These are phyloP conservation scores for Flaveria bidentis DNA, from an alignment of 129 eudicot genomes.

Conservation along the genomic window DNA sequence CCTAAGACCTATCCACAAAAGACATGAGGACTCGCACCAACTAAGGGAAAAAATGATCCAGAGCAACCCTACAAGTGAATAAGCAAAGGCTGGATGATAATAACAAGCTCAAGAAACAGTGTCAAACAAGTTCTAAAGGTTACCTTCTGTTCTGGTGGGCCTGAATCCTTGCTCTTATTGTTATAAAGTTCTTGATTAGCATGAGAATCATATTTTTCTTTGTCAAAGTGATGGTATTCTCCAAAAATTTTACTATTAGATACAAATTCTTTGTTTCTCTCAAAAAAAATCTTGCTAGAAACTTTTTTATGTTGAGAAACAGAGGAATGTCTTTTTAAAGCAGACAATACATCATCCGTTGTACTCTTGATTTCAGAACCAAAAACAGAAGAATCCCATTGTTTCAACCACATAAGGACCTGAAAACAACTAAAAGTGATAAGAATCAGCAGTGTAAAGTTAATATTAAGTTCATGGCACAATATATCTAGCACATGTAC, in stretches of 20 bases:
- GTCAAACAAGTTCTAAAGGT: conserved; percentile 23
- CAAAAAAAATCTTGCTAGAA: conserved; percentile 37
- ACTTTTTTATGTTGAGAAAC: conserved; percentile 57
- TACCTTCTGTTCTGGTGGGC: conserved; percentile 94
- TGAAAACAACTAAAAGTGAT: conserved; percentile 31
- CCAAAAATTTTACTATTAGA: conserved; percentile 27
- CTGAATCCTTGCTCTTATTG: conserved; percentile 52
- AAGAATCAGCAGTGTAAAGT: conserved; percentile 9
- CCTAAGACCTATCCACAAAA: not conserved
- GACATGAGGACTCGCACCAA: not conserved
- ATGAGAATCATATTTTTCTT: conserved; percentile 52
- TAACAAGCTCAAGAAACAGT: conserved; percentile 16
- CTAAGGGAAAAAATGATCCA: not conserved
- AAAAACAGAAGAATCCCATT: conserved; percentile 96
- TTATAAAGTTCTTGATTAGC: conserved; percentile 49
- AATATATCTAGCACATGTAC: conserved; percentile 33
- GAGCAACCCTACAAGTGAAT: conserved; percentile 1
- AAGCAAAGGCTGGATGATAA: conserved; percentile 10
- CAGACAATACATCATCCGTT: conserved; percentile 79
- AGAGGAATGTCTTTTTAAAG: conserved; percentile 80
- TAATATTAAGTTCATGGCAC: conserved; percentile 5
- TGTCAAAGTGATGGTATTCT: conserved; percentile 32
- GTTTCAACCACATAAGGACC: conserved; percentile 98
- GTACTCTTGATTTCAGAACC: conserved; percentile 88
- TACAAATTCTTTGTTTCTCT: conserved; percentile 51